Percentiles rank a stretch among this genome's conserved stretches.
These are phyloP conservation scores for Nemania diffusa DNA, from an alignment of 2,329 filamentous ascomycete species.

Conservation along the genomic window DNA sequence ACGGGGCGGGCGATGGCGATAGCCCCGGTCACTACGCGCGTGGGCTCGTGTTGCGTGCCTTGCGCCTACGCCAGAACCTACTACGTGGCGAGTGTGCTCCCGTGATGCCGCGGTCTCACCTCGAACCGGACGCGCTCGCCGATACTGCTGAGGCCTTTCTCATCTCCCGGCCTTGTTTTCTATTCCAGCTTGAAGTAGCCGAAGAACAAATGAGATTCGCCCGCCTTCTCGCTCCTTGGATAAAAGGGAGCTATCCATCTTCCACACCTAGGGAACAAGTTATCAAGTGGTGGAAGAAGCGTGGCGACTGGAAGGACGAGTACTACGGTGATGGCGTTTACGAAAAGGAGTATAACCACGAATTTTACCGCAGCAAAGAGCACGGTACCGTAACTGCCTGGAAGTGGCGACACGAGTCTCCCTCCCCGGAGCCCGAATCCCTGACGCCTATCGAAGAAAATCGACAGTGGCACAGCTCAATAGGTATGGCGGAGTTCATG, in stretches of 20 bases:
- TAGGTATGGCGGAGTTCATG: not conserved
- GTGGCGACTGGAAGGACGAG: not conserved
- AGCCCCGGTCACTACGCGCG: not conserved
- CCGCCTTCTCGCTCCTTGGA: not conserved
- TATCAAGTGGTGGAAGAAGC: not conserved
- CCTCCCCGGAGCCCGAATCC: not conserved
- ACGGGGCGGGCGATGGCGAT: not conserved
- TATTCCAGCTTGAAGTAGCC: not conserved
- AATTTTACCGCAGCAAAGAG: not conserved
- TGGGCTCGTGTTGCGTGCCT: not conserved
- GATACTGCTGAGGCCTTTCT: not conserved
- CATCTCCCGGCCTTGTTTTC: constrained; percentile 1
- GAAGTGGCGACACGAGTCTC: not conserved
- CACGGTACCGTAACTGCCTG: not conserved
- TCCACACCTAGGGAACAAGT: not conserved
- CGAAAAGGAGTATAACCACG: not conserved
- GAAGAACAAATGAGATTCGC: not conserved
- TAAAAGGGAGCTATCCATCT: not conserved
- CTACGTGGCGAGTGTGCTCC: not conserved
- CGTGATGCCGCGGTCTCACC: not conserved
- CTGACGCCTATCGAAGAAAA: not conserved
- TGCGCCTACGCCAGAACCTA: not conserved
- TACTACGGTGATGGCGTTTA: not conserved
- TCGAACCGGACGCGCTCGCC: not conserved
- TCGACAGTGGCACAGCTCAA: not conserved